Percentiles rank a stretch among this genome's conserved stretches.
Conservation (phyloP, 2,329 filamentous ascomycete species). For the Penicillium sp. region DNA sequence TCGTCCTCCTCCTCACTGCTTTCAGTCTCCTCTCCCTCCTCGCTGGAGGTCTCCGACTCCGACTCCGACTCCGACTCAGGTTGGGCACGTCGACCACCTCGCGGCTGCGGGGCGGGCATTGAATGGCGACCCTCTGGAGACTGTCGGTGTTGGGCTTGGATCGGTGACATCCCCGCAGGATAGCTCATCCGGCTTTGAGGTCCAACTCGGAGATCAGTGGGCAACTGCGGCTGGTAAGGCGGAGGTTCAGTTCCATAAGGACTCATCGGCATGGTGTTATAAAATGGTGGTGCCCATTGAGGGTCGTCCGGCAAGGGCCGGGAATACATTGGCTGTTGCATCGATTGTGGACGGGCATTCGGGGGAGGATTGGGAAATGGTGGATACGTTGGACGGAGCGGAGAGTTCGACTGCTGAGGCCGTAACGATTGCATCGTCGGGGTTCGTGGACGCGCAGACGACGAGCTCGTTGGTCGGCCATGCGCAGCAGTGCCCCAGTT, state of each 20-base stretch:
- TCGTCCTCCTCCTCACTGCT: conserved; percentile 41
- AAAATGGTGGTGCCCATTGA: conserved; percentile 51
- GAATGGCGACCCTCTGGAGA: conserved; percentile 29
- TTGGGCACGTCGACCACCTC: conserved; percentile 22
- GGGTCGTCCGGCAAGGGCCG: conserved; percentile 58
- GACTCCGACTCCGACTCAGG: conserved; percentile 27
- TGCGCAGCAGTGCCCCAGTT: conserved; percentile 55
- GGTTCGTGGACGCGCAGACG: conserved; percentile 52
- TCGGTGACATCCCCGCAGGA: conserved; percentile 27
- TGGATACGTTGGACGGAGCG: conserved; percentile 44
- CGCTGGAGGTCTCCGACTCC: conserved; percentile 30
- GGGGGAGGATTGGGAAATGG: conserved; percentile 44
- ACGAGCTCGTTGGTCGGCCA: conserved; percentile 45
- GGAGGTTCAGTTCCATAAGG: conserved; percentile 40
- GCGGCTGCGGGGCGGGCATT: conserved; percentile 20
- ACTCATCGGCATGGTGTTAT: conserved; percentile 31
- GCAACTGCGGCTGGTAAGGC: conserved; percentile 39
- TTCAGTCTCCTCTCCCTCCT: conserved; percentile 32
- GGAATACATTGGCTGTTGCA: conserved; percentile 42
- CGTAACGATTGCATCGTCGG: conserved; percentile 49
- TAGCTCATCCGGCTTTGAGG: conserved; percentile 33
- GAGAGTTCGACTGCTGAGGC: conserved; percentile 42
- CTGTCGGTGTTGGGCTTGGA: conserved; percentile 32
- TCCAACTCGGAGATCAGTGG: conserved; percentile 41
- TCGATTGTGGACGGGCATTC: conserved; percentile 44